Evolutionary conservation across 208 protist genomes (phyloP).

Genomic region (Histomonas meleagridis): DNA sequence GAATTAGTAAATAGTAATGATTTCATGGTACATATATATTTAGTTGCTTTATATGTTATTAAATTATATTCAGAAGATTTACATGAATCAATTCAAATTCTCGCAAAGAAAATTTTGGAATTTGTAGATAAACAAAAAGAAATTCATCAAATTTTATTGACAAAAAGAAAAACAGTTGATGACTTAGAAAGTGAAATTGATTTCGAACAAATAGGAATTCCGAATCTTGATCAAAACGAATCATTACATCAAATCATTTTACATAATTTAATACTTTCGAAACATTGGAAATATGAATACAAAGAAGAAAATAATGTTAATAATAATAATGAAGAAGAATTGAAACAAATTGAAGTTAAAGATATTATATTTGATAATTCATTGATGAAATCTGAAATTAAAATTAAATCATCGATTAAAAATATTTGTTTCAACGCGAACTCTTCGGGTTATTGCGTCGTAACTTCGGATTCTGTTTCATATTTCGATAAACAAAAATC

Average conservation of each 20-base stretch:
- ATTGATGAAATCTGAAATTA: too few species aligned
- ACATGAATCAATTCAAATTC: neutral
- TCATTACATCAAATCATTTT: neutral
- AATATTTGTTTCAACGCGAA: neutral
- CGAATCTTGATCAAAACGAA: constrained; percentile 10
- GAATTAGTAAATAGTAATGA: neutral
- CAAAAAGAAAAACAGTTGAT: neutral
- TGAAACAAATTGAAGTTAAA: too few species aligned
- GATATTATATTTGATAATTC: too few species aligned
- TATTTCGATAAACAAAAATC: neutral
- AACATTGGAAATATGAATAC: neutral
- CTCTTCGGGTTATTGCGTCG: neutral
- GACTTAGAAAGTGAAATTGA: neutral
- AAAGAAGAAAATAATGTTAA: neutral
- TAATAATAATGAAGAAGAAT: neutral
- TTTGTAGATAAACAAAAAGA: neutral
- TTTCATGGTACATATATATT: neutral
- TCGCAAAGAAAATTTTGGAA: neutral
- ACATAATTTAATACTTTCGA: neutral
- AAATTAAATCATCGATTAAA: too few species aligned
- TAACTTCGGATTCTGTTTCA: neutral
- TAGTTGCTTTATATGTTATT: neutral
- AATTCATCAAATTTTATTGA: neutral
- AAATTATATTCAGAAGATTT: neutral
- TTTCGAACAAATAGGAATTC: neutral